Conservation (phyloP, 2,329 filamentous ascomycete species). For the Neopestalotiopsis sp. region DNA sequence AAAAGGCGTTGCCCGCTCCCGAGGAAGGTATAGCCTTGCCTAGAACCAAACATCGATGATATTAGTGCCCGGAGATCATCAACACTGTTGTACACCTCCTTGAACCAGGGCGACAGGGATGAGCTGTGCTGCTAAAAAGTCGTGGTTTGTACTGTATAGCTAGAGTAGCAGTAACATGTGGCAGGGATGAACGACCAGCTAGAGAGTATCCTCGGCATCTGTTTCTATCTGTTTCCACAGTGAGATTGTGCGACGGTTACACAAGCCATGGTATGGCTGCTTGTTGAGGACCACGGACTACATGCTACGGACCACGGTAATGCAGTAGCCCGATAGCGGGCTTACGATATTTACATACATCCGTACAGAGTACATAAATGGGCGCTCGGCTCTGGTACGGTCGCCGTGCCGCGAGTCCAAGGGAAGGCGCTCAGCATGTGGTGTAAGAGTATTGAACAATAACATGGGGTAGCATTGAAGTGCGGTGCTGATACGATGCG, state of each 20-base stretch:
- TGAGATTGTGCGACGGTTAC: constrained; percentile 9
- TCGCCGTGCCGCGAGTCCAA: neutral
- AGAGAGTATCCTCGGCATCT: constrained; percentile 9
- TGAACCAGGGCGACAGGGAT: neutral
- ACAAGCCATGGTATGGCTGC: neutral
- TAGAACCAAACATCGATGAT: neutral
- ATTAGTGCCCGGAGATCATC: neutral
- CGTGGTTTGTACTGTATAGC: too few species aligned
- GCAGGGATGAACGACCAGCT: constrained; percentile 7
- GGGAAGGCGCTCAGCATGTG: too few species aligned
- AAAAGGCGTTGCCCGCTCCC: neutral
- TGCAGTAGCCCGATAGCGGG: constrained; percentile 2
- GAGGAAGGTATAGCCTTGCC: constrained; percentile 10
- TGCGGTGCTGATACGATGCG: neutral
- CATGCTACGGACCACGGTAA: neutral
- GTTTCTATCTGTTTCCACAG: neutral
- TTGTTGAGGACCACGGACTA: too few species aligned
- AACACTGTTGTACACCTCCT: neutral
- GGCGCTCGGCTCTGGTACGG: neutral
- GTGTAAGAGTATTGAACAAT: neutral
- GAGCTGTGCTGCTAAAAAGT: neutral
- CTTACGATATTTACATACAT: neutral
- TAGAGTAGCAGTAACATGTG: neutral
- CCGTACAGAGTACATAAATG: neutral
- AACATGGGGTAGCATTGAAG: neutral